Base-by-base conservation (phyloP, 305 asterid species). In the Solanum chacoense region DNA sequence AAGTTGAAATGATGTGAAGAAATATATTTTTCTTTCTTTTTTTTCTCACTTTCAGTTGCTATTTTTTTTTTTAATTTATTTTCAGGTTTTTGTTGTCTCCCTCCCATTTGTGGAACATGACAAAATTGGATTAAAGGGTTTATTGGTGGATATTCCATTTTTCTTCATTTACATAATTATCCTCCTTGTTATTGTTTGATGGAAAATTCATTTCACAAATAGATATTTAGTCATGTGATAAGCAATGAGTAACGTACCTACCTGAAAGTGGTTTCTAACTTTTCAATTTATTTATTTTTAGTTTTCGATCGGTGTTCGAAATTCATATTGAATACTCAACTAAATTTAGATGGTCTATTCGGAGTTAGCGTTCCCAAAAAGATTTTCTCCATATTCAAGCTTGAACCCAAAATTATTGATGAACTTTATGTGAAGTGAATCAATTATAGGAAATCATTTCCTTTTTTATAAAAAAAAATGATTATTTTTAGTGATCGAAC, bases 51-150 rank as follows among this genome's bases (percentile, higher is more conserved):
- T 80, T 81, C 69, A 28, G 63, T 37, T 38, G 20, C 22, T 22
- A 76, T 35, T 4, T 35, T 20, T 34, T 75, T 3, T 10, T 14
- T 16, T 22, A 1, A 1, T 6, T 7, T n/a, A 63, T 24, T 6
- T 77, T 78, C n/a, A 24, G 31, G 72, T 34, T 83, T 80, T 50
- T 83, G 40, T 50, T 83, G 35, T 20, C 40, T 83, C 73, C 31
- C 86, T 50, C 73, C 86, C 86, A 83, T 50, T 29, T 83, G 72
- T 71, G 11, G 72, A 83, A 50, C 72, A 50, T 83, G 86, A 83
- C 87, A 83, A 83, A 83, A 45, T 29, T 50, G 42, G 87, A 83
- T 83, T 24, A 31, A 36, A 83, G 73, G 73, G 73, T 83, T 83
- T 83, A 50, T 50, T 31, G 73, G 73, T 50, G 87, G 87, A 83